Conservation (phyloP, 176 grass and related monocot species). For the Avena atlantica region DNA sequence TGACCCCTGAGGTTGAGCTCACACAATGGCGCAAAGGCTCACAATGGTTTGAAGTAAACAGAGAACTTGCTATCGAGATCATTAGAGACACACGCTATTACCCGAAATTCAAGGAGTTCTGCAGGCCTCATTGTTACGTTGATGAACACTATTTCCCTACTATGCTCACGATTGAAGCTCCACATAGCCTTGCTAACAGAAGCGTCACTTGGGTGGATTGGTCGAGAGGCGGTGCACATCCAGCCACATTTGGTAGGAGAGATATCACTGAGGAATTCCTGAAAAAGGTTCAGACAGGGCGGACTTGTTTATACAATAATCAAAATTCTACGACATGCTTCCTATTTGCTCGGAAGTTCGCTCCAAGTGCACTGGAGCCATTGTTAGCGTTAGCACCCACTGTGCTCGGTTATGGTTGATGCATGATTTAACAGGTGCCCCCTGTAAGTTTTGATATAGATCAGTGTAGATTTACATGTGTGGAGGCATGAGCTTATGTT, state of each 20-base stretch:
- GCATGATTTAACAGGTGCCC: slow-evolving; percentile 33
- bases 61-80: slow-evolving; percentile 62
- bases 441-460: slow-evolving; percentile 53
- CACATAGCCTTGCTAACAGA: slow-evolving; percentile 76
- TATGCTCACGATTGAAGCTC: slow-evolving; percentile 82
- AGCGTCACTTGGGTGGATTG: slow-evolving; percentile 94
- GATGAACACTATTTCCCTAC: slow-evolving; percentile 98
- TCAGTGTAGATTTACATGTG: slow-evolving; percentile 47
- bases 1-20: slow-evolving; percentile 88
- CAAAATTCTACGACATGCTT: slow-evolving; percentile 67
- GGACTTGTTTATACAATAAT: slow-evolving; percentile 75
- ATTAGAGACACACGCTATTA: slow-evolving; percentile 79
- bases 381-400: slow-evolving; percentile 70
- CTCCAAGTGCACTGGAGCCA: slow-evolving; percentile 78
- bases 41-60: slow-evolving; percentile 88
- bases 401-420: slow-evolving; percentile 60
- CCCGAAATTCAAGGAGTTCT: slow-evolving; percentile 88
- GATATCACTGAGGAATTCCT: slow-evolving; percentile 82
- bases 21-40: slow-evolving; percentile 94
- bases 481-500: slow-evolving; percentile 32
- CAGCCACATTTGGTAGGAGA: slow-evolving; percentile 83
- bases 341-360: slow-evolving; percentile 89
- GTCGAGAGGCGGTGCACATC: slow-evolving; percentile 94
- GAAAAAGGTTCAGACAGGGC: slow-evolving; percentile 57
- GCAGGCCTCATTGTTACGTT: slow-evolving; percentile 81